phyloP scores from a whole-genome alignment of 768 basidiomycete genomes.

The Termitomyces sp. region DNA sequence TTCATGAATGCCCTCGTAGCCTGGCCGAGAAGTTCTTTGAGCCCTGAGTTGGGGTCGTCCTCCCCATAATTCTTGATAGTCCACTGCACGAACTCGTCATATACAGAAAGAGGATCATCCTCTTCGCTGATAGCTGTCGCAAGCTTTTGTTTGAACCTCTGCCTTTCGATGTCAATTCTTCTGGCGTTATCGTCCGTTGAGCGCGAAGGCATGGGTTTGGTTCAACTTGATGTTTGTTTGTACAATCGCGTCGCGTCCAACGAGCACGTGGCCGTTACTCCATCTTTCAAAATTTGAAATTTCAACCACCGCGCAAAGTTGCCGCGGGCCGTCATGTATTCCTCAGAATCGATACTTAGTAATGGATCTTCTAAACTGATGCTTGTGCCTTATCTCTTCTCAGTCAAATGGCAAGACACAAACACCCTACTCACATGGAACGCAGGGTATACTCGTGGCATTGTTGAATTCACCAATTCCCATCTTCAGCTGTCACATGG shows the following conservation, averaged over 20 bases:
- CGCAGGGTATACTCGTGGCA: not conserved
- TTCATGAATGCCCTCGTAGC: slow-evolving; percentile 77
- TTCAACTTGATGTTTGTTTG: slow-evolving; percentile 15
- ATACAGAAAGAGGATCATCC: slow-evolving; percentile 83
- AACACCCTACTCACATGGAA: not conserved
- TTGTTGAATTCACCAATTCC: not conserved
- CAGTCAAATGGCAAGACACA: too few relatives aligned
- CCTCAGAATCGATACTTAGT: too few relatives aligned
- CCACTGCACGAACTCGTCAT: slow-evolving; percentile 88
- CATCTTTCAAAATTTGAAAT: not conserved
- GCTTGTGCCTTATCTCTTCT: too few relatives aligned
- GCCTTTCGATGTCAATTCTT: slow-evolving; percentile 29
- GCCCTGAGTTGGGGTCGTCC: slow-evolving; percentile 63
- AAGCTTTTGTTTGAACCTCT: slow-evolving; percentile 37
- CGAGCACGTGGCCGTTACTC: slow-evolving; percentile 13
- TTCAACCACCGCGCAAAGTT: too few relatives aligned
- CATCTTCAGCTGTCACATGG: not conserved
- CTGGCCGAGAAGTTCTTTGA: slow-evolving; percentile 80
- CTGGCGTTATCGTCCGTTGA: slow-evolving; percentile 13
- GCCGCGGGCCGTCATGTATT: too few relatives aligned
- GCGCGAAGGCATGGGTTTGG: slow-evolving; percentile 14
- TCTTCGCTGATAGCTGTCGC: slow-evolving; percentile 61
- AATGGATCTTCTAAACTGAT: too few relatives aligned
- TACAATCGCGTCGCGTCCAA: slow-evolving; percentile 16
- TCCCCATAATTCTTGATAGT: slow-evolving; percentile 78